Base-by-base conservation (phyloP, 2,329 filamentous ascomycete species). In the Nigrospora oryzae region DNA sequence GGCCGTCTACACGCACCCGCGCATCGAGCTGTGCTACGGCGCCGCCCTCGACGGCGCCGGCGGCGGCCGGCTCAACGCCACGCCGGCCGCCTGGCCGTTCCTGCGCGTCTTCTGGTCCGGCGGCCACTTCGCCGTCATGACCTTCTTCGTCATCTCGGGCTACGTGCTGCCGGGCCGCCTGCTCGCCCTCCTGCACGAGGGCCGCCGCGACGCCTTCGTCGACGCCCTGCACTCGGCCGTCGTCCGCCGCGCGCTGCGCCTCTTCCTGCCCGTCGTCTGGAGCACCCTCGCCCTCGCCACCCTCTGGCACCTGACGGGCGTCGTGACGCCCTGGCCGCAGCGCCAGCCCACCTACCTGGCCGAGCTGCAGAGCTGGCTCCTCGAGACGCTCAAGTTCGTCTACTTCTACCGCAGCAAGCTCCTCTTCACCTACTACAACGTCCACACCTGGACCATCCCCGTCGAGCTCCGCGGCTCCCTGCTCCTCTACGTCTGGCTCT, bases 391-490 rank as follows among this genome's bases (percentile, higher is more conserved):
- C 23, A 19, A 35, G 4, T 50, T 48, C 36, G 11, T 38, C 32
- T 50, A 38, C 41, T 48, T 50, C 33, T 50, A 45, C 35, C 40
- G 41, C 14, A 39, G 23, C 28, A 38, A 43, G 23, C 36, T 40
- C 30, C 46, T 48, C 17, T 45, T 40, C 40, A 43, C 41, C 5
- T 31, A 34, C 17, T 45, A 48, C 46, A 50, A 50, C 12, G 28
- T 43, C n/a, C 48, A 50, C 43, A 48, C 43, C 11, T 50, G 48
- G 46, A 46, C 48, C 37, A 45, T 48, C 23, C 34, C 44, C 40
- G 48, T 46, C 14, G 46, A 50, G 43, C 36, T 50, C 31, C 43
- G 48, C n/a, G 48, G 43, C 17, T 48, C 40, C 32, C 31, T 46
- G 13, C 40, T 38, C 13, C 16, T 50, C 10, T 41, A 41, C 36